These are phyloP conservation scores for Sporothrix globosa DNA, from an alignment of 2,329 filamentous ascomycete genomes.

Conservation along the genomic window DNA sequence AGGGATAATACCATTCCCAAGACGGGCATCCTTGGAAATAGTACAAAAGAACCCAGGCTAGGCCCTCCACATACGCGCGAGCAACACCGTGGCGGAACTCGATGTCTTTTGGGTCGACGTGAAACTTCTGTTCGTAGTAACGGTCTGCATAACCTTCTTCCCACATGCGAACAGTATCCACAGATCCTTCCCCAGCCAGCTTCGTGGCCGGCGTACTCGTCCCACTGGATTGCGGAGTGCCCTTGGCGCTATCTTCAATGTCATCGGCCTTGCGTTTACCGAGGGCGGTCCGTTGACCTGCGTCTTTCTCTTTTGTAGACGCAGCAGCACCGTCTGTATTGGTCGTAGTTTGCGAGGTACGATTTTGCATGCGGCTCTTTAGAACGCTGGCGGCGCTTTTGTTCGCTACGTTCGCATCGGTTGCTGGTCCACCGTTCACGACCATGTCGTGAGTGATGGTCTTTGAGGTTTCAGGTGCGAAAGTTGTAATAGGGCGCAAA, in stretches of 20 bases:
- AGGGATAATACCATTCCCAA: constrained; percentile 99
- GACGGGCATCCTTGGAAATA: constrained; percentile 98
- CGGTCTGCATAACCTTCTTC: constrained; percentile 93
- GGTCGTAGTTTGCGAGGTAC: constrained; percentile 40
- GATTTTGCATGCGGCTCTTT: constrained; percentile 73
- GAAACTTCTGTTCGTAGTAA: constrained; percentile 97
- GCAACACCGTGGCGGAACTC: constrained; percentile 89
- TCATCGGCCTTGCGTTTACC: constrained; percentile 76
- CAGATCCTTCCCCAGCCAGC: constrained; percentile 62
- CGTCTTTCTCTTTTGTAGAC: constrained; percentile 19
- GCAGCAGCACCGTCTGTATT: constrained; percentile 6
- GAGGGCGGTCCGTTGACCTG: constrained; percentile 38
- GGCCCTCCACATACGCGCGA: constrained; percentile 87
- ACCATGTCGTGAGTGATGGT: constrained; percentile 85
- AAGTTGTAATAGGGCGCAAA: constrained; percentile 50
- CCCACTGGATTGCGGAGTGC: constrained; percentile 60
- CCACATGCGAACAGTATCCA: constrained; percentile 88
- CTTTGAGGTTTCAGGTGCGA: constrained; percentile 56
- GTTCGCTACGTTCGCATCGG: constrained; percentile 79
- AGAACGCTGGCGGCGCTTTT: constrained; percentile 91
- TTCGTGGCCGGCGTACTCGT: constrained; percentile 43
- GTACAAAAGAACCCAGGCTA: constrained; percentile 93
- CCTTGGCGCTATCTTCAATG: constrained; percentile 63
- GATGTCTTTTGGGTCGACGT: constrained; percentile 76
- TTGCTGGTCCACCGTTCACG: constrained; percentile 69